A percentile compares a stretch with the other conserved stretches of the same genome.
These are phyloP conservation scores for Geoglossum cookeanum DNA, from an alignment of 2,329 filamentous ascomycete genomes.

Conservation along the genomic window DNA sequence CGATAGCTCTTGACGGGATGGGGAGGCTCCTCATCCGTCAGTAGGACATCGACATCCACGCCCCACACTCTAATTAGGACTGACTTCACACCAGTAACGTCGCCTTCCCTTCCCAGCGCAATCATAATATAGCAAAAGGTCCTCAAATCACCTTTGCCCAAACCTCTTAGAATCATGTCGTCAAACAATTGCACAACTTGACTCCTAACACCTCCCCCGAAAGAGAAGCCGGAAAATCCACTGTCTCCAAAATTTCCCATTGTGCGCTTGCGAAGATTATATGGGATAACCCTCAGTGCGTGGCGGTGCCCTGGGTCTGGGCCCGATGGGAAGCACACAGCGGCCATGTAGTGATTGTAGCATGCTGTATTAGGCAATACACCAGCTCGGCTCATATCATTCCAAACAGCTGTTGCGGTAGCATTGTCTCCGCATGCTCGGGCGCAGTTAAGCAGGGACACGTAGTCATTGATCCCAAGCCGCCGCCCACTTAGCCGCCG, in stretches of 20 bases:
- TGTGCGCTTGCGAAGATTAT: conserved; percentile 13
- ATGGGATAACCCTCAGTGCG: conserved; percentile 17
- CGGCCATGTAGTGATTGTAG: conserved; percentile 36
- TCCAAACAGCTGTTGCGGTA: conserved; percentile 29
- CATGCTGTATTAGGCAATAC: conserved; percentile 28
- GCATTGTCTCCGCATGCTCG: conserved; percentile 24
- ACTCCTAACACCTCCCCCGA: neutral
- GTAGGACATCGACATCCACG: conserved; percentile 27
- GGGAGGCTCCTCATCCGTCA: conserved; percentile 17
- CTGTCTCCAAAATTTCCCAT: neutral
- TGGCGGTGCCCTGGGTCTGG: conserved; percentile 23
- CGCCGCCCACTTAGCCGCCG: conserved; percentile 19
- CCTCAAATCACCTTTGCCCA: conserved; percentile 22
- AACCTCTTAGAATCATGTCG: neutral
- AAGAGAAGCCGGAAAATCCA: neutral
- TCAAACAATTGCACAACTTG: neutral
- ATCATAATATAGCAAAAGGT: conserved; percentile 35
- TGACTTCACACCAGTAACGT: conserved; percentile 26
- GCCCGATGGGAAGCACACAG: conserved; percentile 26
- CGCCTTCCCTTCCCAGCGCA: conserved; percentile 32
- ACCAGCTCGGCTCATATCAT: conserved; percentile 20
- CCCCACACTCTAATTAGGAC: conserved; percentile 35
- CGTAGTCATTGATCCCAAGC: conserved; percentile 30
- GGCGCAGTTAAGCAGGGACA: conserved; percentile 32
- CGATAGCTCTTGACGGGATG: conserved; percentile 23